Evolutionary conservation across 1,284 basidiomycete genomes (phyloP), one percentile per base, ranked within the genome.

Genomic region (Cerioporus squamosus): DNA sequence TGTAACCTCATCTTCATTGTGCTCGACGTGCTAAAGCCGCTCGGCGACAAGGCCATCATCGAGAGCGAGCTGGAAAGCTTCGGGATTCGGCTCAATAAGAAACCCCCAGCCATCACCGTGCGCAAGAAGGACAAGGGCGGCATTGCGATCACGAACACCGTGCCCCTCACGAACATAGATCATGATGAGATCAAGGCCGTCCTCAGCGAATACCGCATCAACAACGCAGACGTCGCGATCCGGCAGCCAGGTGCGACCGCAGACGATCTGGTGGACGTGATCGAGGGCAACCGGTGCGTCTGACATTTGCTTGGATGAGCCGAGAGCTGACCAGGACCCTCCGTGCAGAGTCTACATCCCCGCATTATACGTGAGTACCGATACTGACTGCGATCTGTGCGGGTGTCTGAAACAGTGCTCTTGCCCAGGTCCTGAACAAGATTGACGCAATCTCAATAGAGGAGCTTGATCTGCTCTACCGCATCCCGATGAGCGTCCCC

Each of bases 1-100:
- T 99, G 97, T 75, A 96, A 99, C 75, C 87, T 99, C 48, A 98
- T 99, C 66, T 99, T 98, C 75, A 98, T 99, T 72, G 93, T 99
- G 29, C 85, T 99, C 42, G 97, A 99, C 70, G 97, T 99, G 14
- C 85, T 97, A 42, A 99, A 99, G 77, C 97, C 97, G 12, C 84
- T 99, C 23, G 91, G 90, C 44, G 97, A 99, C 80, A 95, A 99
- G 71, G 90, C 86, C 55, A 79, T 97, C 69, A 93, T 99, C 62
- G 94, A 97, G 74, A 74, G 82, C 44, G 97, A 99, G 75, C 76
- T 99, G 62, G 97, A 99, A 82, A 95, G 95, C 29, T 98, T 98
- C 67, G 97, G 97, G 7, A 98, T 98, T 67, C 85, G 96, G 47
- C 81, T 99, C 57, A 99, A 99, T 81, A 98, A 98, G 78, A 87